These are phyloP conservation scores for Stephania japonica DNA, from an alignment of 164 flowering plant species.

Conservation along the genomic window DNA sequence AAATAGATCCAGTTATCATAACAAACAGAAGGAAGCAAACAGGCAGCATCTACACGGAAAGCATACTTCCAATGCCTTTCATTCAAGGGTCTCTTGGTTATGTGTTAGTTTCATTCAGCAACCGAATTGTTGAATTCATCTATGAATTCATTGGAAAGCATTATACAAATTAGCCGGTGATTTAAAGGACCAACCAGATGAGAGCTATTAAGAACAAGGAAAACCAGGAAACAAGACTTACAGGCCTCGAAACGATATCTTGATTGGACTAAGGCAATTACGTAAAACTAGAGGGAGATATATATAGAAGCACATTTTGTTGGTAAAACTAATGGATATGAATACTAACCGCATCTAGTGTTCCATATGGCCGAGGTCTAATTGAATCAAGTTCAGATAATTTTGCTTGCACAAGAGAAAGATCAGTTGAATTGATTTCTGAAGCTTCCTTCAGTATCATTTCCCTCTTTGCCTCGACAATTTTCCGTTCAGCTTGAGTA, in stretches of 20 bases:
- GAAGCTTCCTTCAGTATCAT: slow-evolving; percentile 46
- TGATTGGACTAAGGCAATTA: not conserved
- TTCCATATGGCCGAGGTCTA: slow-evolving; percentile 61
- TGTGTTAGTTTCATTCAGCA: no score
- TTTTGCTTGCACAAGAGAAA: slow-evolving; percentile 32
- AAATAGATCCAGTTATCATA: not conserved
- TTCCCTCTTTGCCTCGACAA: slow-evolving; percentile 49
- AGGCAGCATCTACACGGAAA: no score
- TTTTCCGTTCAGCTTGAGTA: slow-evolving; percentile 69
- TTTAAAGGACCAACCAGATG: not conserved
- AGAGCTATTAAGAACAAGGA: not conserved
- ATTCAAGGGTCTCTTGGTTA: no score
- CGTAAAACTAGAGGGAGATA: not conserved
- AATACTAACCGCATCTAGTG: slow-evolving; percentile 47
- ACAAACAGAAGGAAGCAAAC: not conserved
- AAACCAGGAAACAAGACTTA: not conserved
- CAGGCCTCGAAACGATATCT: not conserved
- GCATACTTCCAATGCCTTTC: no score
- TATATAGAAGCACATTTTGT: not conserved
- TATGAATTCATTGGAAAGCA: no score
- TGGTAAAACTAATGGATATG: not conserved
- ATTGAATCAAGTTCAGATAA: slow-evolving; percentile 40
- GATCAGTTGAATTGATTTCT: slow-evolving; percentile 21
- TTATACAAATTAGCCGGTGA: not conserved
- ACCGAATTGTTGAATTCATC: no score